phyloP scores from a whole-genome alignment of 2,329 filamentous ascomycete species.

The Lasiodiplodia hormozganensis region DNA sequence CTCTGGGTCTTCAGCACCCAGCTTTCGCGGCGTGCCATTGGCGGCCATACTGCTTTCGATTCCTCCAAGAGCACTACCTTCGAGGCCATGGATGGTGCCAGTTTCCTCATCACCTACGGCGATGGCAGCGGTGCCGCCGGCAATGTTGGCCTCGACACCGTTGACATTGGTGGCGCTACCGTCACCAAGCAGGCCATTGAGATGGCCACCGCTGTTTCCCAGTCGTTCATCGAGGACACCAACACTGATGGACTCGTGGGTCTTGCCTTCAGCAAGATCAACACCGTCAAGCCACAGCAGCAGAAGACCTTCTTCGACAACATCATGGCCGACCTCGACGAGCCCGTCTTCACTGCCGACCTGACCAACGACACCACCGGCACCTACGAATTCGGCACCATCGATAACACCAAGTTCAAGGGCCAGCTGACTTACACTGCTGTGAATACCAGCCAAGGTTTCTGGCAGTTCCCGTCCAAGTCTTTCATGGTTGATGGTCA shows the following conservation, averaged over 20 bases:
- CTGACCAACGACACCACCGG: slow-evolving; percentile 67
- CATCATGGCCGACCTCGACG: slow-evolving; percentile 63
- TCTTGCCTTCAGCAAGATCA: slow-evolving; percentile 28
- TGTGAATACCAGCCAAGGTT: slow-evolving; percentile 68
- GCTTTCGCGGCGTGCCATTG: slow-evolving; percentile 54
- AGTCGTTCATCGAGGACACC: slow-evolving; percentile 65
- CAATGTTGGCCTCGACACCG: slow-evolving; percentile 70
- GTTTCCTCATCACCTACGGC: slow-evolving; percentile 72
- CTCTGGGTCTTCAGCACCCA: slow-evolving; percentile 72
- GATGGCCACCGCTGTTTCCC: slow-evolving; percentile 66
- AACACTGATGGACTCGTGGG: slow-evolving; percentile 73
- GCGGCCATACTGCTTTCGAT: slow-evolving; percentile 64
- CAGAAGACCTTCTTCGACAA: slow-evolving; percentile 81
- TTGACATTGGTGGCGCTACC: slow-evolving; percentile 70
- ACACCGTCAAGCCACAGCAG: slow-evolving; percentile 61
- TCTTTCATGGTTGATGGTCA: slow-evolving; percentile 64
- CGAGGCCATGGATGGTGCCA: slow-evolving; percentile 55
- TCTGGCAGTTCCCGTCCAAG: slow-evolving; percentile 71
- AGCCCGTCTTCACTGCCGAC: slow-evolving; percentile 75
- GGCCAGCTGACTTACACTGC: slow-evolving; percentile 68
- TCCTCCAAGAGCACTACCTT: slow-evolving; percentile 60
- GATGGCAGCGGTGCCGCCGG: slow-evolving; percentile 70
- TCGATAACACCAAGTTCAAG: slow-evolving; percentile 68
- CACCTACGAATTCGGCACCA: slow-evolving; percentile 75
- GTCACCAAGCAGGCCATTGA: slow-evolving; percentile 71